Conservation (phyloP, 2,329 filamentous ascomycete species). For the Septoria petroselini region DNA sequence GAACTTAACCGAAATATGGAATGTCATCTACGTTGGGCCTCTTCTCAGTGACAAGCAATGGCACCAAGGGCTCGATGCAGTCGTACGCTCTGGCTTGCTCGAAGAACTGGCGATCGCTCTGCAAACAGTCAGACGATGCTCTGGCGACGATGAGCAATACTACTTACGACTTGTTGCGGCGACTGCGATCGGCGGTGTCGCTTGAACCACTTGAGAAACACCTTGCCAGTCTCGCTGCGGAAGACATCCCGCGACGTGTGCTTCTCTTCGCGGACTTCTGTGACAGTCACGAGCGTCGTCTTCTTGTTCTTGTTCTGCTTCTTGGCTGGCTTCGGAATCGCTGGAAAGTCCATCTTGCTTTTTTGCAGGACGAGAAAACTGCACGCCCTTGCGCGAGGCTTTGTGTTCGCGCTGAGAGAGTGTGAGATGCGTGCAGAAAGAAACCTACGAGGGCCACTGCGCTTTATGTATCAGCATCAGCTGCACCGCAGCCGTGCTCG, state of each 20-base stretch:
- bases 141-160: background rate
- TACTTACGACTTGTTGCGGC: background rate
- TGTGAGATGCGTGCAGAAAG: background rate
- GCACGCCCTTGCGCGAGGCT: background rate
- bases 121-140: background rate
- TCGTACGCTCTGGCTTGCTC: conserved; percentile 16
- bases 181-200: background rate
- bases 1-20: conserved; percentile 11
- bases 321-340: conserved; percentile 5
- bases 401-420: background rate
- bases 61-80: conserved; percentile 14
- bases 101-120: conserved; percentile 16
- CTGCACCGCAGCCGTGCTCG: conserved; percentile 6
- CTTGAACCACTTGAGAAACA: conserved; percentile 15
- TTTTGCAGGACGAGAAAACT: conserved; percentile 1
- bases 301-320: conserved; percentile 7
- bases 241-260: background rate
- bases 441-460: background rate
- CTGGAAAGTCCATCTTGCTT: conserved; percentile 6
- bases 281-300: background rate
- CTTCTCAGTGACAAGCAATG: conserved; percentile 9
- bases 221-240: conserved; percentile 5
- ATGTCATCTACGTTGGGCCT: conserved; percentile 1
- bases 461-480: background rate
- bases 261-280: conserved; percentile 2